Evolutionary conservation across 1,284 basidiomycete genomes (phyloP).

Genomic region (Sporisorium reilianum): DNA sequence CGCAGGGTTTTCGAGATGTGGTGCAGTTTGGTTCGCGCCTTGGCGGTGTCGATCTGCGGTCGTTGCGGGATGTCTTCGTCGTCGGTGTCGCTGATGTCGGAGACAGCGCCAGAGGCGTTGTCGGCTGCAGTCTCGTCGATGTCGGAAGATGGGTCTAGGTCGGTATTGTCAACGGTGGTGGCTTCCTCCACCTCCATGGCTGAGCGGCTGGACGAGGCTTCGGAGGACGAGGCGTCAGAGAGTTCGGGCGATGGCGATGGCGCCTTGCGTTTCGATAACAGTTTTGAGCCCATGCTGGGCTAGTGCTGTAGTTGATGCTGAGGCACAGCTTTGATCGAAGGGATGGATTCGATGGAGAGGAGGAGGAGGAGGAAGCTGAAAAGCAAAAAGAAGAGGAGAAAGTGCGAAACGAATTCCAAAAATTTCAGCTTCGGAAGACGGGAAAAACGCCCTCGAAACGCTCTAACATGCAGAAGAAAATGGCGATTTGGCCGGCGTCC

Average conservation of each 20-base stretch:
- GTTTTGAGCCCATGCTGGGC: slow-evolving; percentile 12
- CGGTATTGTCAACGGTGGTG: slow-evolving; percentile 1
- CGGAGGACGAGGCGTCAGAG: slow-evolving; percentile 9
- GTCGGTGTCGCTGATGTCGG: slow-evolving; percentile 7
- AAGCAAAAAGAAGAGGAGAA: slow-evolving; percentile 8
- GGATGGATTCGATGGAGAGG: background rate
- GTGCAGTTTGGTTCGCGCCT: slow-evolving; percentile 69
- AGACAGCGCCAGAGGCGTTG: background rate
- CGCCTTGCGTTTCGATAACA: background rate
- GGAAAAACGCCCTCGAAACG: background rate
- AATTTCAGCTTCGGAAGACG: slow-evolving; percentile 27
- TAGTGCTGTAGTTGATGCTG: background rate
- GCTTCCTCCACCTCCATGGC: slow-evolving; percentile 15
- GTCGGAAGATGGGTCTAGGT: background rate
- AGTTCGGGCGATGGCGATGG: slow-evolving; percentile 6
- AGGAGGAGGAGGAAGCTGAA: background rate
- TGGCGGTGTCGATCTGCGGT: slow-evolving; percentile 22
- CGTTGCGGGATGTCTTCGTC: background rate
- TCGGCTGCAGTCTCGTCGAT: background rate
- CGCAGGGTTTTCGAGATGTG: slow-evolving; percentile 78
- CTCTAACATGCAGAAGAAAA: slow-evolving; percentile 15
- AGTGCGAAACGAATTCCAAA: slow-evolving; percentile 31
- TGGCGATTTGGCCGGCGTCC: slow-evolving; percentile 28
- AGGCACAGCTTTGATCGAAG: background rate
- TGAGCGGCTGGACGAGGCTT: slow-evolving; percentile 33